Conservation (phyloP, 1,139 yeast genomes). For the Casaregolazyma lundiana region DNA sequence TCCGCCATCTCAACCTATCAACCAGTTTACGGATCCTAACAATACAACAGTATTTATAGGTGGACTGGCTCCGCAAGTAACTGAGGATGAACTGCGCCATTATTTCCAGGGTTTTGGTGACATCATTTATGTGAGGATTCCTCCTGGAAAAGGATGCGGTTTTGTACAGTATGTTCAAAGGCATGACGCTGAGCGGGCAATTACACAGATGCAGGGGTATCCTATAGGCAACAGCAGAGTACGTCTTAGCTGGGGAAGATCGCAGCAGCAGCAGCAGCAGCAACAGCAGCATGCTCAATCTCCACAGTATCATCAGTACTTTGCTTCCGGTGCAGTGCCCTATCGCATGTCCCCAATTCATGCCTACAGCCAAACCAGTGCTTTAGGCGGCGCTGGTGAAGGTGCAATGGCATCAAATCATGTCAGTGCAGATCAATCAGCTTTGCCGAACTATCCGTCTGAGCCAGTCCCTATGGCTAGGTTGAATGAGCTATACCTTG, state of each 20-base stretch:
- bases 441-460: slow-evolving; percentile 7
- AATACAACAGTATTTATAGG: slow-evolving; percentile 96
- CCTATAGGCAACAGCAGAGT: slow-evolving; percentile 83
- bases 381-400: slow-evolving; percentile 10
- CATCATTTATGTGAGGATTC: slow-evolving; percentile 80
- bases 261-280: slow-evolving; percentile 27
- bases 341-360: slow-evolving; percentile 34
- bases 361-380: slow-evolving; percentile 5
- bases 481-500: slow-evolving; percentile 44
- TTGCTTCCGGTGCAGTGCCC: slow-evolving; percentile 23
- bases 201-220: slow-evolving; percentile 88
- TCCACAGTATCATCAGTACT: slow-evolving; percentile 7
- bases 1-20: slow-evolving; percentile 36
- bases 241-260: slow-evolving; percentile 85
- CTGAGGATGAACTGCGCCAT: slow-evolving; percentile 69
- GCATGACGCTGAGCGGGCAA: slow-evolving; percentile 85
- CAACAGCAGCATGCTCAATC: slow-evolving; percentile 11
- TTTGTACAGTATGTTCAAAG: slow-evolving; percentile 78
- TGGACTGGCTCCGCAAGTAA: slow-evolving; percentile 70
- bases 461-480: slow-evolving; percentile 40
- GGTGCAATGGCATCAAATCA: slow-evolving; percentile 12
- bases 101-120: slow-evolving; percentile 82
- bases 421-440: slow-evolving; percentile 4
- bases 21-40: slow-evolving; percentile 65
- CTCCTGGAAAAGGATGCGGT: slow-evolving; percentile 91